phyloP scores from a whole-genome alignment of 805 yeast species.

The Candida corydali region DNA sequence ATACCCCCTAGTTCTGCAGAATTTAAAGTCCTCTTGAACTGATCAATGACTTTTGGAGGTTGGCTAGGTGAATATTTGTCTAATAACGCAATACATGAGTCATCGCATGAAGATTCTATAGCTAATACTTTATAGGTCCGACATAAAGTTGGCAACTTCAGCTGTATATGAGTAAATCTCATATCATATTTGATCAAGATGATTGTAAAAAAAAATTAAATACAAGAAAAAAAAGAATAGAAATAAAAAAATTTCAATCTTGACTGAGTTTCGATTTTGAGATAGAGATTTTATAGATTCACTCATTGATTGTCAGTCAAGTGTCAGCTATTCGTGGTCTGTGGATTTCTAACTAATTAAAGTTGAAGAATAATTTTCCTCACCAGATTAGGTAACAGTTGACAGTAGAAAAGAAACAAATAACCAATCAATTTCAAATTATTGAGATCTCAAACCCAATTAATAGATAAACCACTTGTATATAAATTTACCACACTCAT shows the following conservation, averaged over 20 bases:
- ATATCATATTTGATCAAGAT: background rate
- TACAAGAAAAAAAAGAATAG: background rate
- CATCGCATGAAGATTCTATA: conserved; percentile 93
- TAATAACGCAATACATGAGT: conserved; percentile 81
- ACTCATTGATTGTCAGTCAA: no score
- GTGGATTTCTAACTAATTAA: no score
- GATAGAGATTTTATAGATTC: no score
- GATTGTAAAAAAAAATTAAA: background rate
- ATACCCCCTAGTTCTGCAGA: conserved; percentile 76
- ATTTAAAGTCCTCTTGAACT: conserved; percentile 61
- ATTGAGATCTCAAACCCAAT: no score
- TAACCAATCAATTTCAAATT: no score
- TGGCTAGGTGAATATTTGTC: conserved; percentile 38
- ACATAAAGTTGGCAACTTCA: background rate
- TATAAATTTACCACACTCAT: background rate
- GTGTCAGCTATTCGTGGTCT: no score
- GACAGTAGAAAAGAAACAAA: no score
- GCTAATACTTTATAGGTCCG: conserved; percentile 67
- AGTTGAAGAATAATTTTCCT: no score
- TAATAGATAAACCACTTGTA: no score
- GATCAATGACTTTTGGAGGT: conserved; percentile 51
- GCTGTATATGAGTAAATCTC: background rate
- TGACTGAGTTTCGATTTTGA: no score
- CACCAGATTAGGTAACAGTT: no score
- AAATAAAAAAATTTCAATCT: no score